Conservation (phyloP, 768 basidiomycete genomes). For the Rhizopogon roseolus region DNA sequence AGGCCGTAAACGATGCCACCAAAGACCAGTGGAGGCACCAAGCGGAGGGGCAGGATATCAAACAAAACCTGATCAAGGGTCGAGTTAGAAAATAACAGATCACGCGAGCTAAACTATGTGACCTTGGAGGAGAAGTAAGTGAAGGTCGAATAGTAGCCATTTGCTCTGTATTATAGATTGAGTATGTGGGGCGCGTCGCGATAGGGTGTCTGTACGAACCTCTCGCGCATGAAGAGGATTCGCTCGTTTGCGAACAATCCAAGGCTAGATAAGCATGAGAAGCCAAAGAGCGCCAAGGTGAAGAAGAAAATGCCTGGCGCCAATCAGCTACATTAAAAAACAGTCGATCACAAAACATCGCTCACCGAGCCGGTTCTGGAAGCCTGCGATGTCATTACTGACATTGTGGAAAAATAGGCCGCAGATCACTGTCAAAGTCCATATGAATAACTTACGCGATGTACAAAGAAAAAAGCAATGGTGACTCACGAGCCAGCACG, state of each 20-base stretch:
- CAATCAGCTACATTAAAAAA: background rate
- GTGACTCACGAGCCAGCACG: slow-evolving; percentile 68
- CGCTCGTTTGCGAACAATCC: slow-evolving; percentile 94
- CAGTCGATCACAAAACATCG: background rate
- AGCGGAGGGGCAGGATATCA: slow-evolving; percentile 90
- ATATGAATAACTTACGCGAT: slow-evolving; percentile 1
- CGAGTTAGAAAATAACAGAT: background rate
- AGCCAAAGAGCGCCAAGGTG: slow-evolving; percentile 92
- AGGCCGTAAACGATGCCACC: slow-evolving; percentile 95
- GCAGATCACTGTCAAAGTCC: slow-evolving; percentile 62
- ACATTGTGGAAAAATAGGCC: slow-evolving; percentile 92
- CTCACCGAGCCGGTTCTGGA: slow-evolving; percentile 91
- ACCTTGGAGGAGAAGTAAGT: slow-evolving; percentile 97
- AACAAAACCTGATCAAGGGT: slow-evolving; percentile 67
- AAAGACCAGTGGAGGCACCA: slow-evolving; percentile 93
- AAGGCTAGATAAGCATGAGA: slow-evolving; percentile 92
- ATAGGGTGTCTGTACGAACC: slow-evolving; percentile 41
- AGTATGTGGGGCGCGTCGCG: background rate
- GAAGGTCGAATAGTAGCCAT: slow-evolving; percentile 96
- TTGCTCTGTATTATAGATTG: slow-evolving; percentile 51
- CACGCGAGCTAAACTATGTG: background rate
- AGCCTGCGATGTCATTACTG: slow-evolving; percentile 90
- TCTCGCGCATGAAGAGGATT: slow-evolving; percentile 96
- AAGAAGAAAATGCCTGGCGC: slow-evolving; percentile 89
- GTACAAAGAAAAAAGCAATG: background rate